Conservation (phyloP, 306 rosid genomes). For the Gastrolobium bilobum region DNA sequence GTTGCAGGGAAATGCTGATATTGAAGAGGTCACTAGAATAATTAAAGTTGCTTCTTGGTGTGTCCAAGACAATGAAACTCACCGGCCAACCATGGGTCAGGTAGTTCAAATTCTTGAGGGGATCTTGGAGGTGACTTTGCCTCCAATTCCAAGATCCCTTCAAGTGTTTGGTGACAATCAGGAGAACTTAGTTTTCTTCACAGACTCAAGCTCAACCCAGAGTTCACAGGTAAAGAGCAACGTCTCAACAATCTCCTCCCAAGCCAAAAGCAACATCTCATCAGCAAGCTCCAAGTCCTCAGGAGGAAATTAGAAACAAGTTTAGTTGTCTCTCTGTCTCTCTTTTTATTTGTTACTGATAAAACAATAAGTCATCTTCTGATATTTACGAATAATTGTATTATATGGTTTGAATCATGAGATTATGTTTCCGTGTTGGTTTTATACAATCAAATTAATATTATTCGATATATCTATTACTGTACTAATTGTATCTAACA, state of each 20-base stretch:
- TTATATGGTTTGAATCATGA: conserved; percentile 11
- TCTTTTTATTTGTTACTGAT: conserved; percentile 1
- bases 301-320: conserved; percentile 34
- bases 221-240: conserved; percentile 56
- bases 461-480: conserved; percentile 4
- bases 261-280: conserved; percentile 46
- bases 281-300: conserved; percentile 23
- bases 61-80: conserved; percentile 63
- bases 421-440: conserved; percentile 20
- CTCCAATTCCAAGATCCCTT: conserved; percentile 55
- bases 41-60: conserved; percentile 68
- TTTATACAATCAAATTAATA: not conserved
- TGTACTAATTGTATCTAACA: not conserved
- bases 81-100: conserved; percentile 64
- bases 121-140: conserved; percentile 49
- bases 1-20: conserved; percentile 52
- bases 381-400: conserved; percentile 9
- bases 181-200: conserved; percentile 54
- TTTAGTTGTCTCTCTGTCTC: not conserved
- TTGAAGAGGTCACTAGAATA: conserved; percentile 49
- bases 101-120: conserved; percentile 69
- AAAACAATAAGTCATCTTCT: not conserved
- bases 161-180: conserved; percentile 52
- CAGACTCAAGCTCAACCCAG: conserved; percentile 56
- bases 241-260: conserved; percentile 43